Evolutionary conservation across 164 flowering plant species (phyloP), one percentile per base, ranked within the genome.

Genomic region (Dillenia suffruticosa): DNA sequence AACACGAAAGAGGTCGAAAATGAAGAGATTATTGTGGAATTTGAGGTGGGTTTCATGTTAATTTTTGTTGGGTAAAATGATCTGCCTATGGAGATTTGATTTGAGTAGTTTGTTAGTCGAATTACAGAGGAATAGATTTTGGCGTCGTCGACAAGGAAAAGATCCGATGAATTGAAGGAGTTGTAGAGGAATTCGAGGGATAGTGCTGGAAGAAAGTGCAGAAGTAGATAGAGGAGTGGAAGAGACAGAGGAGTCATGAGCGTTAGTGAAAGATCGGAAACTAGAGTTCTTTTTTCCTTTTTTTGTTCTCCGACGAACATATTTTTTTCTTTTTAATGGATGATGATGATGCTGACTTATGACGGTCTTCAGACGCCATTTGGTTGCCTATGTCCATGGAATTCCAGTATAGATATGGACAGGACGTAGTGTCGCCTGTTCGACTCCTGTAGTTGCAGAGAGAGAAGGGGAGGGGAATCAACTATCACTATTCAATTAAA

Each of bases 1-100:
- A 88, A 88, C 54, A 91, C 75, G 64, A 88, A 88, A 1, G 89
- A 83, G 26, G 95, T 88, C 1, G 94, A 82, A 66, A 90, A 88
- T 0, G 90, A 82, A 44, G 83, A 52, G 43, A 78, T 44, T 2
- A 58, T 19, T 9, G 83, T 53, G 13, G 79, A 57, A 53, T 63
- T 74, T 11, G 58, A 15, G 48, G 48, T 12, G 9, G 66, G 43
- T 46, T 24, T 72, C 73, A 88, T 80, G 12, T 63, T 67, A 52
- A 88, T 56, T 8, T 50, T 70, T 8, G 70, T 46, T 1, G 84
- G 84, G 71, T 78, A 79, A 71, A 88, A 85, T 50, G 79, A 82
- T 8, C 93, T 76, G 47, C 92, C 96, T 50, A 66, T 51, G n/a
- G 97, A 88, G 74, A 63, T 72, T 66, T 75, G 78, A 56, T 79